phyloP scores from a whole-genome alignment of 371 early-diverging fungal species.

The Rhizopus delemar region DNA sequence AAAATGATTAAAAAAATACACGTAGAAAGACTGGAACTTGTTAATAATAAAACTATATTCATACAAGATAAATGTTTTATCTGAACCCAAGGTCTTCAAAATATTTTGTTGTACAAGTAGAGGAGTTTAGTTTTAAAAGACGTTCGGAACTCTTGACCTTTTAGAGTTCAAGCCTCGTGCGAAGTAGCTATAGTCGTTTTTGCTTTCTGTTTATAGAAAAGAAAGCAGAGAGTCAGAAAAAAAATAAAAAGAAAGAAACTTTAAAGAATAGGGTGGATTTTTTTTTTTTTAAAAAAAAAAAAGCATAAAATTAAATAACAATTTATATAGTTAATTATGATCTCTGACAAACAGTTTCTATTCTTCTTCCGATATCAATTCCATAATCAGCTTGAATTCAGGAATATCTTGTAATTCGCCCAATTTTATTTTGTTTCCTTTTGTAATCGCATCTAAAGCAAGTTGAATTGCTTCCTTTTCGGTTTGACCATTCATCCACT shows the following conservation, averaged over 20 bases:
- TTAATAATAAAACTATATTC: too few relatives aligned
- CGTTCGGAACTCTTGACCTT: not conserved
- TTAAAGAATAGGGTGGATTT: not conserved
- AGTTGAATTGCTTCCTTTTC: conserved; percentile 48
- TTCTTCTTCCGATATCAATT: conserved; percentile 25
- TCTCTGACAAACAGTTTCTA: not conserved
- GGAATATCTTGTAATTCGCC: conserved; percentile 30
- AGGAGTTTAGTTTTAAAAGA: conserved; percentile 12
- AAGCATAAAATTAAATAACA: too few relatives aligned
- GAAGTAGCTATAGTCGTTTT: not conserved
- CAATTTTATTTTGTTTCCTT: conserved; percentile 28
- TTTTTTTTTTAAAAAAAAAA: too few relatives aligned
- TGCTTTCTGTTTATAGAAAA: not conserved
- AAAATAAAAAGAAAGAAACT: not conserved
- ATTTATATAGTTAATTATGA: not conserved
- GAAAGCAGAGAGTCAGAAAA: too few relatives aligned
- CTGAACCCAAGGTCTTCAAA: too few relatives aligned
- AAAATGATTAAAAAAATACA: too few relatives aligned
- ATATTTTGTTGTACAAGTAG: conserved; percentile 12
- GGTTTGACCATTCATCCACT: conserved; percentile 59
- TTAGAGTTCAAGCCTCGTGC: not conserved
- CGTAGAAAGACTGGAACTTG: too few relatives aligned
- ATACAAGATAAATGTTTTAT: too few relatives aligned
- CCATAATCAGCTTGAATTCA: conserved; percentile 35
- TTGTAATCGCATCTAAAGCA: conserved; percentile 34